phyloP scores from a whole-genome alignment of 1,284 basidiomycete species.

The Ustilago sp. region DNA sequence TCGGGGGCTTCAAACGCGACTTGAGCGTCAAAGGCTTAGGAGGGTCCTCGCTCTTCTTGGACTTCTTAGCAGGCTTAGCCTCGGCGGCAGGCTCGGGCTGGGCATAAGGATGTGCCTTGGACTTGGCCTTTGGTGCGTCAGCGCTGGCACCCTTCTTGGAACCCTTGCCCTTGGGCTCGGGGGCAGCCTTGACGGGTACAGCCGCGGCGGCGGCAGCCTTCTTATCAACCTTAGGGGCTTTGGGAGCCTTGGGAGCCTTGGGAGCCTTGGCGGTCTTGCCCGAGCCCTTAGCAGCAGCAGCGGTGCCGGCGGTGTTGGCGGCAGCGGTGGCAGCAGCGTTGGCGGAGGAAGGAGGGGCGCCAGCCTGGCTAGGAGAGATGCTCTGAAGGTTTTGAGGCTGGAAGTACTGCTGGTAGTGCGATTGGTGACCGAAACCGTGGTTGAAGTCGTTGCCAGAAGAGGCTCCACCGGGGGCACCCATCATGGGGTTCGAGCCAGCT shows the following conservation, averaged over 20 bases:
- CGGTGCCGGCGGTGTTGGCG: constrained; percentile 21
- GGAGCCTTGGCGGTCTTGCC: constrained; percentile 40
- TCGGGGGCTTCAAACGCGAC: constrained; percentile 82
- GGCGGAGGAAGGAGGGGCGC: constrained; percentile 41
- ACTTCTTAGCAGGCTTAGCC: constrained; percentile 48
- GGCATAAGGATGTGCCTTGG: constrained; percentile 50
- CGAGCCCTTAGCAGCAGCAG: constrained; percentile 30
- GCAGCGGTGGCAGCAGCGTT: constrained; percentile 30
- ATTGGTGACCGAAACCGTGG: constrained; percentile 53
- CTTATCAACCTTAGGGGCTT: constrained; percentile 41
- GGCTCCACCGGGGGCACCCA: constrained; percentile 51
- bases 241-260: constrained; percentile 45
- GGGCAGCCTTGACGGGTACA: constrained; percentile 29
- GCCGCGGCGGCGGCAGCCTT: constrained; percentile 33
- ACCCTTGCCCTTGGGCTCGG: constrained; percentile 41
- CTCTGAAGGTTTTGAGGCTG: constrained; percentile 50
- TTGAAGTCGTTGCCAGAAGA: constrained; percentile 38
- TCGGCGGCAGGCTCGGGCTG: constrained; percentile 37
- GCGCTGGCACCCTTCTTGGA: constrained; percentile 52
- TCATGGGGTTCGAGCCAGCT: constrained; percentile 54
- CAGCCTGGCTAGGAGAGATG: constrained; percentile 51
- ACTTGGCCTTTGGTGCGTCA: constrained; percentile 45
- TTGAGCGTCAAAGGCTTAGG: constrained; percentile 70
- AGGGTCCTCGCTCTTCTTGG: constrained; percentile 53
- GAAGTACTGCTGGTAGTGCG: constrained; percentile 56